Base-by-base conservation (phyloP, 768 basidiomycete species). In the Leccinum rimulosum region DNA sequence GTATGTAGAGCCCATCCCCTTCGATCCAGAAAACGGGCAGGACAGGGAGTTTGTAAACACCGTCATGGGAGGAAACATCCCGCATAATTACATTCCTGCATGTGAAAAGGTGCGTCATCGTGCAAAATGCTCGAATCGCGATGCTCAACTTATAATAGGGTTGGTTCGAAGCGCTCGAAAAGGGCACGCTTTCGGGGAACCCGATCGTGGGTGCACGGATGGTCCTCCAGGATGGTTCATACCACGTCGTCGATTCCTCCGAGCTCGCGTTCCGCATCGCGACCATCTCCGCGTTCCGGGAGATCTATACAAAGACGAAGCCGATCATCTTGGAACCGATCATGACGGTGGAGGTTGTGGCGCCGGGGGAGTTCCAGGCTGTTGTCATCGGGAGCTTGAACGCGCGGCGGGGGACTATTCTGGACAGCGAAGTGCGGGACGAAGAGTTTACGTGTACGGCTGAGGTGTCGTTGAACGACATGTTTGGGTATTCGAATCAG, bases 291-390 rank as follows among this genome's bases (percentile, higher is more conserved):
- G 95, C 95, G 1, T 95, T 98, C 82, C 84, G 91, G 55, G 96
- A 98, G 67, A 86, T 88, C 4, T 98, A 90, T 80, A 79, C 80
- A 62, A 82, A 82, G 62, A 87, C 92, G 49, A 79, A 78, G 54
- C 87, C 93, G 0, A 87, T 93, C 54, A 88, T 99, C 57, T 77
- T 99, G 43, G 96, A 99, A 71, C 96, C 96, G n/a, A 89, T 98
- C 75, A 99, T 99, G 96, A 91, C 84, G 15, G 96, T 99, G 38
- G 96, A 99, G 68, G 93, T 98, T 28, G 88, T 98, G 40, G 95
- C 96, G 1, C 97, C 97, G 3, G 80, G 84, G 12, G 97, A 99
- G 70, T 99, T 98, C 82, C 97, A 99, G 73, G 89, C 90, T 82
- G 71, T 83, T 58, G 97, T 99, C 57, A 97, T 98, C 68, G 95